Base-by-base conservation (phyloP, 768 basidiomycete genomes). In the Lactarius indigo region DNA sequence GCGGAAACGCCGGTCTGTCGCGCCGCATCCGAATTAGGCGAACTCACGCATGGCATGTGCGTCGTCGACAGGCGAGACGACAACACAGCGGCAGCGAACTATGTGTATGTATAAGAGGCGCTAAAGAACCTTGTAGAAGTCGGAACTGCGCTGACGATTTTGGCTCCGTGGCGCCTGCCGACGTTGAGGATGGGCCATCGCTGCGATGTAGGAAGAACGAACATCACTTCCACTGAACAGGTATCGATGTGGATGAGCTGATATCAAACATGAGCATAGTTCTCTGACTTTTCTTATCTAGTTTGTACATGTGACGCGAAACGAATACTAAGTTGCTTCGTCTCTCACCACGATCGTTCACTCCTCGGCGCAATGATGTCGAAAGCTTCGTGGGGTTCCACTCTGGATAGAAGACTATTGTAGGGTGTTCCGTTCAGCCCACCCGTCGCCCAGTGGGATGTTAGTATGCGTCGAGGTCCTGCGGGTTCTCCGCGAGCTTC, bases 1-100 rank as follows among this genome's bases (percentile, higher is more conserved):
- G 35, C 35, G 35, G 37, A 39, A 39, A 39, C 37, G 37, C 37
- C 35, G 13, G 70, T 69, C n/a, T 39, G 68, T 13, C 18, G 5
- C 54, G 23, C 13, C 26, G n/a, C 57, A 9, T n/a, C 35, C 28
- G 35, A 37, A 37, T 12, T 37, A n/a, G 35, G 35, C 35, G 12
- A 95, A 74, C 73, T 90, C 28, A 94, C 92, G 7, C 35, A 12
- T 37, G 35, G 35, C 35, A 37, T 37, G 35, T 81, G 94, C 68
- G 91, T 96, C 1, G 84, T 91, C 13, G 94, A 96, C 75, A 79
- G 90, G 68, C 82, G 94, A 52, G 82, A 81, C 10, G 89, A 89
- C 61, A 81, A 83, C 83, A 1, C 74, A 81, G 84, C 84, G 85
- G 89, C 89, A 9, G 78, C 79, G 17, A 91, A 87, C 74, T 85